phyloP scores from a whole-genome alignment of 2,329 filamentous ascomycete species.

The Cordyceps pruinosa region DNA sequence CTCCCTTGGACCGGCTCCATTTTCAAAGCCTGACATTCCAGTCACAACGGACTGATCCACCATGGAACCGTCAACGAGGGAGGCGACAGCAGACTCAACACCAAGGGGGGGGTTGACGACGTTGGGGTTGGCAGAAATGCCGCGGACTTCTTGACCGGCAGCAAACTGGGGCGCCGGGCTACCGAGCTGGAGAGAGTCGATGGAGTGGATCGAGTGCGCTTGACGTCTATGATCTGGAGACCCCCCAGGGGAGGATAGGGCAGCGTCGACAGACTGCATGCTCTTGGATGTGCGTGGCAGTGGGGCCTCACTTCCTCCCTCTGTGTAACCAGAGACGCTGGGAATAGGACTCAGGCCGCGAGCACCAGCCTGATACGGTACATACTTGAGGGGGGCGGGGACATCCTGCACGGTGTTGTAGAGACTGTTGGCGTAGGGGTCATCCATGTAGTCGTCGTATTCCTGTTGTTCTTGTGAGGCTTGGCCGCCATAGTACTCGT shows the following conservation, averaged over 20 bases:
- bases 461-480: slow-evolving; percentile 23
- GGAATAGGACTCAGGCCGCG: slow-evolving; percentile 82
- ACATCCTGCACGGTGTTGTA: slow-evolving; percentile 56
- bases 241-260: slow-evolving; percentile 56
- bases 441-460: slow-evolving; percentile 33
- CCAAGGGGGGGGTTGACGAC: slow-evolving; percentile 65
- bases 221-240: slow-evolving; percentile 33
- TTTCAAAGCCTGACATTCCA: slow-evolving; percentile 45
- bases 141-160: slow-evolving; percentile 63
- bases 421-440: slow-evolving; percentile 39
- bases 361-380: slow-evolving; percentile 61
- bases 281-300: slow-evolving; percentile 51
- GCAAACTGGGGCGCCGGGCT: slow-evolving; percentile 46
- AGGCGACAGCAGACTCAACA: slow-evolving; percentile 86
- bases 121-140: slow-evolving; percentile 65
- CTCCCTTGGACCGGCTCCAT: slow-evolving; percentile 28
- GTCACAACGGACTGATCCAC: slow-evolving; percentile 64
- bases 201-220: slow-evolving; percentile 29
- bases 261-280: slow-evolving; percentile 39
- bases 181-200: slow-evolving; percentile 22
- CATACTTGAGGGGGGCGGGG: slow-evolving; percentile 56
- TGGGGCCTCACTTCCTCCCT: slow-evolving; percentile 55
- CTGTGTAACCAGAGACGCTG: slow-evolving; percentile 80
- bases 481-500: slow-evolving; percentile 34
- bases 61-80: slow-evolving; percentile 69